These are phyloP conservation scores for Ascocoryne sarcoides DNA, from an alignment of 2,329 filamentous ascomycete genomes.

Conservation along the genomic window DNA sequence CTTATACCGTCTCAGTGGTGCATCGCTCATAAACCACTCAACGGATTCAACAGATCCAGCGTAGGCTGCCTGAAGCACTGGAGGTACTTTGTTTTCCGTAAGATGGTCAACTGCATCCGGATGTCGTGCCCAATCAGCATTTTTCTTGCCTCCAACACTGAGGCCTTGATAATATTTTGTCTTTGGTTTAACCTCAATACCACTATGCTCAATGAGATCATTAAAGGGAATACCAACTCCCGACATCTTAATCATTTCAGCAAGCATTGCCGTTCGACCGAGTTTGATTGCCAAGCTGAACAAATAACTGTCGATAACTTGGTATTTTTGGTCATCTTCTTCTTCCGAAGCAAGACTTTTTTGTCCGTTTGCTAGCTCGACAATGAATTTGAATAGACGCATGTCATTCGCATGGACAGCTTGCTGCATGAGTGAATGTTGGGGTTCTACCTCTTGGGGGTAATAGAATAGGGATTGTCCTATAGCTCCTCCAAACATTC, in stretches of 20 bases:
- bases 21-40: conserved; percentile 70
- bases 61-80: conserved; percentile 50
- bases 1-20: conserved; percentile 56
- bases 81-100: conserved; percentile 41
- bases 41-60: conserved; percentile 55
- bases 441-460: no score
- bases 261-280: conserved; percentile 49
- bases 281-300: conserved; percentile 38
- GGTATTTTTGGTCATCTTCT: conserved; percentile 22
- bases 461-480: conserved; percentile 3
- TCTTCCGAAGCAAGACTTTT: conserved; percentile 19
- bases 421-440: conserved; percentile 12
- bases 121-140: conserved; percentile 63
- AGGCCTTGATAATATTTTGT: conserved; percentile 69
- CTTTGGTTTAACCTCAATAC: conserved; percentile 53
- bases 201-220: conserved; percentile 55
- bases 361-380: conserved; percentile 21
- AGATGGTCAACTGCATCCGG: conserved; percentile 43
- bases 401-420: conserved; percentile 20
- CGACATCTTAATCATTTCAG: conserved; percentile 51
- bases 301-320: conserved; percentile 21
- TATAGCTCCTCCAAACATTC: no score
- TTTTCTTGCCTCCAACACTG: conserved; percentile 66
- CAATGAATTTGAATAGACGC: conserved; percentile 23
- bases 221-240: conserved; percentile 64